These are phyloP conservation scores for Chaetomium sp. DNA, from an alignment of 2,329 filamentous ascomycete species.

Conservation along the genomic window DNA sequence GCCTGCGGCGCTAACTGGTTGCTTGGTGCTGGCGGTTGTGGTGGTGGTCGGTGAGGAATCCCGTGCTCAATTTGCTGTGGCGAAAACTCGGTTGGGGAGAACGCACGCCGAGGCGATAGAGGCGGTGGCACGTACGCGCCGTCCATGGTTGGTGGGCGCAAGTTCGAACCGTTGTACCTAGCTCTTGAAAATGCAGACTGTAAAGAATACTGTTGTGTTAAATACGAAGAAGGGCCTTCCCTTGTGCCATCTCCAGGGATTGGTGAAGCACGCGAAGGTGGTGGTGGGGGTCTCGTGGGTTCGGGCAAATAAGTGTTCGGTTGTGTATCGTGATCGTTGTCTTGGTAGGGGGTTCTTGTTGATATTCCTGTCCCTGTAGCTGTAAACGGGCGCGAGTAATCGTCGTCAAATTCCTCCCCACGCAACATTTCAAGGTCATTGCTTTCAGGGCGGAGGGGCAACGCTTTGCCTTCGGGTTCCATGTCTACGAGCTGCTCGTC, in stretches of 20 bases:
- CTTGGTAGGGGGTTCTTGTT: too few relatives aligned
- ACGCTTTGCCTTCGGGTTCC: slow-evolving; percentile 59
- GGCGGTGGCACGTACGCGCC: slow-evolving; percentile 62
- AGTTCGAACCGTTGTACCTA: slow-evolving; percentile 32
- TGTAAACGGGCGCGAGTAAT: slow-evolving; percentile 35
- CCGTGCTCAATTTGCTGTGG: slow-evolving; percentile 29
- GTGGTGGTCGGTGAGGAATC: slow-evolving; percentile 19
- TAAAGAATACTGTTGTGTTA: slow-evolving; percentile 33
- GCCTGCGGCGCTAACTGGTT: slow-evolving; percentile 9
- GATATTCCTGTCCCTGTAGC: slow-evolving; percentile 32
- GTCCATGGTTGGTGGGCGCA: slow-evolving; percentile 46
- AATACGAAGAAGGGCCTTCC: slow-evolving; percentile 26
- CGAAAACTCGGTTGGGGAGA: slow-evolving; percentile 37
- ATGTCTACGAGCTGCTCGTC: slow-evolving; percentile 59
- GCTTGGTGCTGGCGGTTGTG: slow-evolving; percentile 20
- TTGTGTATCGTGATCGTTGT: slow-evolving; percentile 19
- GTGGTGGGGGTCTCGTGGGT: slow-evolving; percentile 21
- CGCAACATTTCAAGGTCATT: slow-evolving; percentile 38
- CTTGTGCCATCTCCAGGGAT: slow-evolving; percentile 23
- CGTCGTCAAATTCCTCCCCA: slow-evolving; percentile 38
- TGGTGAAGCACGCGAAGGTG: slow-evolving; percentile 20
- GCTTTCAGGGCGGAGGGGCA: slow-evolving; percentile 66
- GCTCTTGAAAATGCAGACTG: slow-evolving; percentile 51
- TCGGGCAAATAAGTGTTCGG: slow-evolving; percentile 25
- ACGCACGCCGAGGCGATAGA: slow-evolving; percentile 57